Conservation (phyloP, 73 alveolate species). For the Paramecium primaurelia region DNA sequence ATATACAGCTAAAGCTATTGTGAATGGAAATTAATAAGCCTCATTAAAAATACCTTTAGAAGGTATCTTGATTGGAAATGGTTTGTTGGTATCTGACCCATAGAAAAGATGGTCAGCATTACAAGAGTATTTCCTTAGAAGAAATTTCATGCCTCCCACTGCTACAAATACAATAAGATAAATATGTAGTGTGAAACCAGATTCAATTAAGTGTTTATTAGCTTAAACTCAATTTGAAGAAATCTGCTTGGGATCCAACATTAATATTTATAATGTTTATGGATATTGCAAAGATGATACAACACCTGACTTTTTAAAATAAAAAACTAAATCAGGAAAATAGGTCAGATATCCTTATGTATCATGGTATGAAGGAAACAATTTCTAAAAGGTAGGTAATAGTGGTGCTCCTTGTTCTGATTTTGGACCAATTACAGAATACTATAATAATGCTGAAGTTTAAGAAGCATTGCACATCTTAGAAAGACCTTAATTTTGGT, state of each 20-base stretch:
- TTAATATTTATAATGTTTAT: conserved; percentile 11
- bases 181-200: background rate
- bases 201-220: background rate
- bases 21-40: background rate
- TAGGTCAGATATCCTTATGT: background rate
- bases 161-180: background rate
- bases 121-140: conserved; percentile 3
- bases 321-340: background rate
- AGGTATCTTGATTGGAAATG: conserved; percentile 76
- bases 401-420: conserved; percentile 61
- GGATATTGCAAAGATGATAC: conserved; percentile 41
- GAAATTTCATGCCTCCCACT: conserved; percentile 3
- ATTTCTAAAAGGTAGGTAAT: background rate
- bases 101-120: background rate
- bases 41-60: conserved; percentile 36
- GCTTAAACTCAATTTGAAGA: background rate
- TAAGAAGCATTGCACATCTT: conserved; percentile 19
- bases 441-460: background rate
- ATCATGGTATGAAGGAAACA: conserved; percentile 3
- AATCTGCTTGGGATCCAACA: background rate
- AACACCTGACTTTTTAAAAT: background rate
- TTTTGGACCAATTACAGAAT: conserved; percentile 52
- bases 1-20: conserved; percentile 63
- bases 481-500: background rate
- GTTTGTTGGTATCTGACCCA: conserved; percentile 16